phyloP scores from a whole-genome alignment of 331 rosid species.

The Ulmus americana region DNA sequence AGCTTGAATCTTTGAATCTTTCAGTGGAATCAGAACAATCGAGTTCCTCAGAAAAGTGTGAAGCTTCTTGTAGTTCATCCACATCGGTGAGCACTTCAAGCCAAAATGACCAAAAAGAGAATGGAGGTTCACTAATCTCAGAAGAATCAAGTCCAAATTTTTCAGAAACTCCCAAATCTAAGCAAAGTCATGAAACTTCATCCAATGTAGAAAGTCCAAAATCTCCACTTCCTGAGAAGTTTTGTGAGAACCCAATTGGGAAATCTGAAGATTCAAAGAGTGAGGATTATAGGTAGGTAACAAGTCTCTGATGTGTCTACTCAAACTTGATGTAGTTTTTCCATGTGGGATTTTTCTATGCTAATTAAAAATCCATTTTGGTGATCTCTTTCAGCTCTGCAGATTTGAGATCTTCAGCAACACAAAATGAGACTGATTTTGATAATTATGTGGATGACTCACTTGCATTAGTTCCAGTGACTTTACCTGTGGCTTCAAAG shows the following conservation, averaged over 20 bases:
- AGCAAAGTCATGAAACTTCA: constrained; percentile 24
- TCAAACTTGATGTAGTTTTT: background rate
- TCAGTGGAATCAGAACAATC: constrained; percentile 37
- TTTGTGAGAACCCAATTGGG: constrained; percentile 9
- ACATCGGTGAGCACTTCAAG: constrained; percentile 19
- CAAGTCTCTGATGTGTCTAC: constrained; percentile 10
- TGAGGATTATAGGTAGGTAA: constrained; percentile 37
- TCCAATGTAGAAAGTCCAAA: constrained; percentile 16
- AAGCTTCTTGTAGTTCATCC: constrained; percentile 37
- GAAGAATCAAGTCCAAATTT: constrained; percentile 24
- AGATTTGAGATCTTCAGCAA: constrained; percentile 34
- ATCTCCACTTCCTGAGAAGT: constrained; percentile 21
- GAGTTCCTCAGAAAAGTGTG: constrained; percentile 40
- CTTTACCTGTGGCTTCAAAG: constrained; percentile 26
- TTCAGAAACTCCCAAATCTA: constrained; percentile 19
- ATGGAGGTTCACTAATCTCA: constrained; percentile 22
- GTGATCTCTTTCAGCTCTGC: constrained; percentile 29
- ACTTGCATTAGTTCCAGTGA: constrained; percentile 49
- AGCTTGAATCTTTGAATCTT: constrained; percentile 45
- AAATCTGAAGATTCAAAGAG: constrained; percentile 32
- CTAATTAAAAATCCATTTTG: constrained; percentile 14
- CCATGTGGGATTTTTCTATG: constrained; percentile 13
- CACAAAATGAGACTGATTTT: constrained; percentile 28
- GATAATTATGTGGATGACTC: constrained; percentile 32
- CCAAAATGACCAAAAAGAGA: constrained; percentile 33